Conservation (phyloP, 1,284 basidiomycete genomes). For the Moesziomyces sp. region DNA sequence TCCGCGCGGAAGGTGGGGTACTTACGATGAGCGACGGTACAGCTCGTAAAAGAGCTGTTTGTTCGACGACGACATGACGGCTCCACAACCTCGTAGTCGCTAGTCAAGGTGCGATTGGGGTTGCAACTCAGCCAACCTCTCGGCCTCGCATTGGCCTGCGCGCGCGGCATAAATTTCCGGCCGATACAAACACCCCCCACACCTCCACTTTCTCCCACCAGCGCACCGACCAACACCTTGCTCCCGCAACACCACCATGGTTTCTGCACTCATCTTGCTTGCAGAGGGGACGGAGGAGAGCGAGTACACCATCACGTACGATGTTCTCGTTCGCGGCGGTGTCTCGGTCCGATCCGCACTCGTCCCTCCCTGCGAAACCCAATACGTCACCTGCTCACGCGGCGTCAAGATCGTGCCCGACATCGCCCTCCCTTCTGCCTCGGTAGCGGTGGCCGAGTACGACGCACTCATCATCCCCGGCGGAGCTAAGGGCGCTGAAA, state of each 20-base stretch:
- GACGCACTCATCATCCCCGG: constrained; percentile 82
- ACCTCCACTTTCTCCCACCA: too few relatives aligned
- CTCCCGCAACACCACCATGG: constrained; percentile 2
- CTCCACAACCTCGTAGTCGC: not conserved
- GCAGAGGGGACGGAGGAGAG: constrained; percentile 81
- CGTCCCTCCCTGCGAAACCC: constrained; percentile 43
- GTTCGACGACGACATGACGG: constrained; percentile 26
- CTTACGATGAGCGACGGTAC: constrained; percentile 60
- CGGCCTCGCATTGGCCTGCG: too few relatives aligned
- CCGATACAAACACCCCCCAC: too few relatives aligned
- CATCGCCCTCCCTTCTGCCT: constrained; percentile 45
- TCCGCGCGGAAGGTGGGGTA: not conserved
- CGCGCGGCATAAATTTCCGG: too few relatives aligned
- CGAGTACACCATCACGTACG: constrained; percentile 70
- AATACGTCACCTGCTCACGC: constrained; percentile 50
- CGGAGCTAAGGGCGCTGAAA: constrained; percentile 81
- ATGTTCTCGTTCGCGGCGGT: constrained; percentile 61
- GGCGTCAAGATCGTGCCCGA: constrained; percentile 64
- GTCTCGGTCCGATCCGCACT: constrained; percentile 42
- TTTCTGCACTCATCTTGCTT: constrained; percentile 72
- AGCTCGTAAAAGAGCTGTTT: constrained; percentile 62
- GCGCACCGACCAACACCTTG: too few relatives aligned
- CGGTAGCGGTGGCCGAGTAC: constrained; percentile 70
- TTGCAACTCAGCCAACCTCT: too few relatives aligned
- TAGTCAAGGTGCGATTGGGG: too few relatives aligned